These are phyloP conservation scores for Diatrype stigma DNA, from an alignment of 2,329 filamentous ascomycete genomes.

Conservation along the genomic window DNA sequence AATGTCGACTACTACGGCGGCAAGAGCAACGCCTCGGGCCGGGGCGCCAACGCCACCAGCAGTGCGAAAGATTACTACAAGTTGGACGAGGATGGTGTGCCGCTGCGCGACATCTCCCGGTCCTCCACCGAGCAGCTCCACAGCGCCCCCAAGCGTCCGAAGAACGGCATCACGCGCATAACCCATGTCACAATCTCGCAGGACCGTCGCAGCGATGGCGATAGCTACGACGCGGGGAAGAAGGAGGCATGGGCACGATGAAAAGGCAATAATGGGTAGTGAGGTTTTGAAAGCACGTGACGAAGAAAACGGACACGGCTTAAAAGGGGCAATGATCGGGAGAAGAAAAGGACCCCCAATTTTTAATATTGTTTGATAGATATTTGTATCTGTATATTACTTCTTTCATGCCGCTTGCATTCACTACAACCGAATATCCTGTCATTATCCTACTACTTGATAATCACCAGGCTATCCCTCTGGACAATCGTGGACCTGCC, in stretches of 20 bases:
- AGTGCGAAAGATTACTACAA: slow-evolving; percentile 13
- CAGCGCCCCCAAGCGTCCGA: slow-evolving; percentile 2
- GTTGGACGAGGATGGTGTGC: slow-evolving; percentile 15
- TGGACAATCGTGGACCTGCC: too few species aligned
- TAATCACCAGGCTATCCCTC: too few species aligned
- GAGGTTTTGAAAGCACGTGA: too few species aligned
- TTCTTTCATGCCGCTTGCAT: too few species aligned
- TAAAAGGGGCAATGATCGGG: too few species aligned
- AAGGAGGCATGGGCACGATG: background rate
- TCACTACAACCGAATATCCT: too few species aligned
- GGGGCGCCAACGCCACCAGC: background rate
- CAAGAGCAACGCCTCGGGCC: slow-evolving; percentile 2
- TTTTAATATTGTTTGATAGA: too few species aligned
- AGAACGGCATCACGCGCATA: slow-evolving; percentile 17
- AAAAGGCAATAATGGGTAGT: background rate
- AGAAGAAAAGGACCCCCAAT: too few species aligned
- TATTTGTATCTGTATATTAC: too few species aligned
- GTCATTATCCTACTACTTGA: too few species aligned
- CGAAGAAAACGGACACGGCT: too few species aligned
- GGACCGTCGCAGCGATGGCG: background rate
- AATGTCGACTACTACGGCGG: slow-evolving; percentile 11
- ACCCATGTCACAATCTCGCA: slow-evolving; percentile 12
- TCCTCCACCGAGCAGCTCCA: slow-evolving; percentile 15
- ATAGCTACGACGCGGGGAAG: background rate
- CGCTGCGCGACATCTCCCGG: slow-evolving; percentile 14